Conservation (phyloP, 306 rosid genomes). For the Fragaria vesca region DNA sequence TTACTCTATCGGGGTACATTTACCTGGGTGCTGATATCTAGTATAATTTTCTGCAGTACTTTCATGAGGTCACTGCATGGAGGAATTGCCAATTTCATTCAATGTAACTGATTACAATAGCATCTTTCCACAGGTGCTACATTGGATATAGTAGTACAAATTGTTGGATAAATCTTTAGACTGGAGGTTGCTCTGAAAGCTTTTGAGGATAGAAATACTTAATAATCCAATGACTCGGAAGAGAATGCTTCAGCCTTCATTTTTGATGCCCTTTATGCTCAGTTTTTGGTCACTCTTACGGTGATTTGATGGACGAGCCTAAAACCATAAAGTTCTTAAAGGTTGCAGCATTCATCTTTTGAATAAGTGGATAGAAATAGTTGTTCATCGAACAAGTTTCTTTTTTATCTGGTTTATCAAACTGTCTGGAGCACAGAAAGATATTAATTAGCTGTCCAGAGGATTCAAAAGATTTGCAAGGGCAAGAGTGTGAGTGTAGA, state of each 20-base stretch:
- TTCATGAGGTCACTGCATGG: constrained; percentile 46
- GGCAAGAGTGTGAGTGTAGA: constrained; percentile 3
- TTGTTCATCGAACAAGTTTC: constrained; percentile 2
- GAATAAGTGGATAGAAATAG: constrained; percentile 4
- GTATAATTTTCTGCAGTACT: constrained; percentile 55
- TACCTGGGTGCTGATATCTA: constrained; percentile 44
- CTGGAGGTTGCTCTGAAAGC: constrained; percentile 32
- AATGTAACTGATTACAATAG: constrained; percentile 41
- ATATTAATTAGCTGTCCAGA: neutral
- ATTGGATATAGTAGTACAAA: constrained; percentile 29
- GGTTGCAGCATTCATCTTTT: constrained; percentile 6
- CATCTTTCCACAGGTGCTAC: constrained; percentile 39
- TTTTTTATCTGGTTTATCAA: constrained; percentile 10
- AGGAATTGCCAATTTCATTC: constrained; percentile 41
- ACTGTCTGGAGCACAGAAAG: constrained; percentile 1
- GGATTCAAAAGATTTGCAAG: neutral
- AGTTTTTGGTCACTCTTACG: constrained; percentile 4
- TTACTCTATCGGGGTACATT: constrained; percentile 32
- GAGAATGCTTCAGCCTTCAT: constrained; percentile 21
- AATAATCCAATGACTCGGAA: constrained; percentile 15
- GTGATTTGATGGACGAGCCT: constrained; percentile 2
- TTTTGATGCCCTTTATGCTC: neutral
- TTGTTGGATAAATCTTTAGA: constrained; percentile 29
- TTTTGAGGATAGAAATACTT: constrained; percentile 30
- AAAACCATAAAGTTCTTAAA: constrained; percentile 5